phyloP scores from a whole-genome alignment of 208 protist genomes.

The Leishmania lainsoni region DNA sequence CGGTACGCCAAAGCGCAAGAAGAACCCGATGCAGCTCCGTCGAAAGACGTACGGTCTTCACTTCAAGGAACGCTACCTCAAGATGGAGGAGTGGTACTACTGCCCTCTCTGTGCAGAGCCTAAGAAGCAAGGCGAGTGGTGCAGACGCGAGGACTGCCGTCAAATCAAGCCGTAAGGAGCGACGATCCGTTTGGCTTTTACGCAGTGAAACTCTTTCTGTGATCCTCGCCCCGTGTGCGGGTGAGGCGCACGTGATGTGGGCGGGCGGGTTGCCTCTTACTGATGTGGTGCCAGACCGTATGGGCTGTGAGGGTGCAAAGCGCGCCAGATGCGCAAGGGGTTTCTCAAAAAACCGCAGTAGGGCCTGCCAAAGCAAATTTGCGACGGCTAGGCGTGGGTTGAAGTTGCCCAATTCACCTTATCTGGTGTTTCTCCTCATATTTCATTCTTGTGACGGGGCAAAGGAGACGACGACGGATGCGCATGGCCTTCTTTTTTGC shows the following conservation, averaged over 20 bases:
- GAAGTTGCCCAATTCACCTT: not conserved
- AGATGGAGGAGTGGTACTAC: constrained; percentile 92
- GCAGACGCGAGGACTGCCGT: constrained; percentile 87
- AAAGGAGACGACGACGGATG: not conserved
- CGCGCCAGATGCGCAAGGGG: not conserved
- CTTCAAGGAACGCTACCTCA: constrained; percentile 91
- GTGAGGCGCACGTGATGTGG: not conserved
- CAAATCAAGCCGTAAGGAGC: constrained; percentile 86
- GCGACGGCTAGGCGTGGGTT: not conserved
- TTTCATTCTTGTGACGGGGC: not conserved
- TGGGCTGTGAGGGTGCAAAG: not conserved
- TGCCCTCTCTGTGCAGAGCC: constrained; percentile 92
- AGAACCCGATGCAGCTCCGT: constrained; percentile 85
- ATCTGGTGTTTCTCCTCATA: not conserved
- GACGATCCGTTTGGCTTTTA: not conserved
- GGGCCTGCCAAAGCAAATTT: not conserved
- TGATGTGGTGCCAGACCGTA: not conserved
- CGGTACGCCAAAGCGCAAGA: constrained; percentile 91
- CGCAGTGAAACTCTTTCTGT: not conserved
- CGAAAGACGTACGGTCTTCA: constrained; percentile 87
- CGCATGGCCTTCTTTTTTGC: not conserved
- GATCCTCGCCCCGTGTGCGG: not conserved
- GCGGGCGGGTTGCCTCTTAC: not conserved
- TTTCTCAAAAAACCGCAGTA: not conserved
- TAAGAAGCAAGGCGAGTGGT: constrained; percentile 91